Percentiles rank a stretch among this genome's conserved stretches.
These are phyloP conservation scores for Acer yangbiense DNA, from an alignment of 345 rosid genomes.

Conservation along the genomic window DNA sequence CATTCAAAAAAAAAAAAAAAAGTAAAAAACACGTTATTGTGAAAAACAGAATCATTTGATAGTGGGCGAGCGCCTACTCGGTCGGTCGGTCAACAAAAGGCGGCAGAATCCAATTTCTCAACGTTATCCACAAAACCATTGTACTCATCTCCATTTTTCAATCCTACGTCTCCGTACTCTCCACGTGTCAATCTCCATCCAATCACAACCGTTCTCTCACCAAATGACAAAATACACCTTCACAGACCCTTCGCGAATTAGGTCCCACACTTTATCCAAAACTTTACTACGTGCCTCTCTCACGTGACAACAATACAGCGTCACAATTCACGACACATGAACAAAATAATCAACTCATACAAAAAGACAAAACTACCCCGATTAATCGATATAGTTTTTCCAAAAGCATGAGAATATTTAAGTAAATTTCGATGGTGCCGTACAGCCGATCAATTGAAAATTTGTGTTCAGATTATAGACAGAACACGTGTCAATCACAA, in stretches of 20 bases:
- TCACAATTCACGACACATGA: too few species aligned
- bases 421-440: background rate
- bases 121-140: conserved; percentile 36
- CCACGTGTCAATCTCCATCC: conserved; percentile 27
- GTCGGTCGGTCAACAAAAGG: conserved; percentile 5
- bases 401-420: background rate
- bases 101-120: conserved; percentile 23
- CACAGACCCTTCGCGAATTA: conserved; percentile 29
- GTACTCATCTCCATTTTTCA: conserved; percentile 9
- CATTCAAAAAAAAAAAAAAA: too few species aligned
- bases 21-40: too few species aligned
- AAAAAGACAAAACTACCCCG: conserved; percentile 13
- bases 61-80: background rate
- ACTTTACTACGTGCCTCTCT: conserved; percentile 20
- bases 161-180: conserved; percentile 18
- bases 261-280: conserved; percentile 33
- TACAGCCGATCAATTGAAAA: background rate
- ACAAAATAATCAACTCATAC: too few species aligned
- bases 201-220: conserved; percentile 15
- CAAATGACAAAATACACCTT: background rate
- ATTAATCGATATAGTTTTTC: background rate
- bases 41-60: background rate
- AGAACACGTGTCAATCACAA: conserved; percentile 20
- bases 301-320: conserved; percentile 22
- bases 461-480: background rate